Conservation (phyloP, 345 rosid genomes). For the Cardamine chenopodiifolia region DNA sequence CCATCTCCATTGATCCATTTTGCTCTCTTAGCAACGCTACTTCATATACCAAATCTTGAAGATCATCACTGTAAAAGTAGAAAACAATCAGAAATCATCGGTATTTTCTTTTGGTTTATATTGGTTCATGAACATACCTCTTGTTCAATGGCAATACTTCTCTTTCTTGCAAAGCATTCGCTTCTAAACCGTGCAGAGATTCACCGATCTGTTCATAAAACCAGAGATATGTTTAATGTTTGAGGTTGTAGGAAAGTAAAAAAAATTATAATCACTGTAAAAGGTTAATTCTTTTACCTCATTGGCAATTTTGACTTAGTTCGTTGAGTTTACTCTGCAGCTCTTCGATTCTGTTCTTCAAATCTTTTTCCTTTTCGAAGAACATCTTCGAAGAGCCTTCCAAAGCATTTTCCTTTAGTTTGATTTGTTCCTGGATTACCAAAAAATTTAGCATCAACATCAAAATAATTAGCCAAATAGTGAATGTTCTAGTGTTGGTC, state of each 20-base stretch:
- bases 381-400: slow-evolving; percentile 61
- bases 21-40: slow-evolving; percentile 50
- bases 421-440: slow-evolving; percentile 63
- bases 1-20: slow-evolving; percentile 68
- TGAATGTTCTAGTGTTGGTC: neutral
- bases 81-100: neutral
- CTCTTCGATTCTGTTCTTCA: slow-evolving; percentile 56
- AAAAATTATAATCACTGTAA: too few species aligned
- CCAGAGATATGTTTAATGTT: slow-evolving; percentile 3
- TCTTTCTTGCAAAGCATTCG: slow-evolving; percentile 30
- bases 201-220: slow-evolving; percentile 26
- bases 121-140: slow-evolving; percentile 47
- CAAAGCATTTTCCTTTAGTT: slow-evolving; percentile 59
- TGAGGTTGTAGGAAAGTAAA: neutral
- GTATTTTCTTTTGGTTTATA: neutral
- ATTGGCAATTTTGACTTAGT: slow-evolving; percentile 41
- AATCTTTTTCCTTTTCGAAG: slow-evolving; percentile 62
- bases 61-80: slow-evolving; percentile 5
- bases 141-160: slow-evolving; percentile 18
- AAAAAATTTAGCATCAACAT: slow-evolving; percentile 4
- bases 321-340: slow-evolving; percentile 60
- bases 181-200: neutral
- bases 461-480: neutral
- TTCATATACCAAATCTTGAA: slow-evolving; percentile 31
- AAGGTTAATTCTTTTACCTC: slow-evolving; percentile 46